These are phyloP conservation scores for Ceratonia siliqua DNA, from an alignment of 306 rosid genomes.

Conservation along the genomic window DNA sequence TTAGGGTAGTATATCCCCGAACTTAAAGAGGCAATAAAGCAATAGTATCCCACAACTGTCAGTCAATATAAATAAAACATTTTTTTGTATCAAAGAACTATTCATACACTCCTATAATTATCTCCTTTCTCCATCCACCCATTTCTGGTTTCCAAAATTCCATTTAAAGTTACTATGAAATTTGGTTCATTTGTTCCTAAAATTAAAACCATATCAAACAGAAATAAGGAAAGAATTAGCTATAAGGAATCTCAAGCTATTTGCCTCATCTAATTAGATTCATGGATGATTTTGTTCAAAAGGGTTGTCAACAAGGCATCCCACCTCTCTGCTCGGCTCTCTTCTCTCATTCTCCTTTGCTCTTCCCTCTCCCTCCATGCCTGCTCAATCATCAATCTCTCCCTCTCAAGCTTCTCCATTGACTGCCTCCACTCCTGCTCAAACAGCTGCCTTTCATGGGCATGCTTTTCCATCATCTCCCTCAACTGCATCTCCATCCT, in stretches of 20 bases:
- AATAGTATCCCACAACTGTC: conserved; percentile 27
- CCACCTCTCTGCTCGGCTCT: conserved; percentile 73
- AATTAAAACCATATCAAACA: conserved; percentile 33
- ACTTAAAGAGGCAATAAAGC: conserved; percentile 6
- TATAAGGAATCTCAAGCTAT: conserved; percentile 27
- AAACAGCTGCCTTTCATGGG: conserved; percentile 57
- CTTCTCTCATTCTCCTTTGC: conserved; percentile 77
- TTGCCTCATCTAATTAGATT: conserved; percentile 41
- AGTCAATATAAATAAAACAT: conserved; percentile 5
- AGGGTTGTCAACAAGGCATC: conserved; percentile 78
- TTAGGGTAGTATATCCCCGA: conserved; percentile 24
- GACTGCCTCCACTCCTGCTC: conserved; percentile 86
- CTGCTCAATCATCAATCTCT: conserved; percentile 70
- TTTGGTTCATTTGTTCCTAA: conserved; percentile 25
- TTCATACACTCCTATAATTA: conserved; percentile 29
- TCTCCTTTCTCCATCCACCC: conserved; percentile 7
- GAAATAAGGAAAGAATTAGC: conserved; percentile 34
- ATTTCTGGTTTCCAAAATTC: conserved; percentile 22
- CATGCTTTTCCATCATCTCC: conserved; percentile 73
- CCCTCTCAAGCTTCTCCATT: conserved; percentile 81
- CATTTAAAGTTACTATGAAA: conserved; percentile 27
- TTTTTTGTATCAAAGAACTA: conserved; percentile 29
- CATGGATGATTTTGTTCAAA: conserved; percentile 66
- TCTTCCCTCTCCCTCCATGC: conserved; percentile 95
- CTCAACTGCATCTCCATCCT: conserved; percentile 88